Evolutionary conservation across 345 rosid species (phyloP), one percentile per base, ranked within the genome.

Genomic region (Syzygium oleosum): DNA sequence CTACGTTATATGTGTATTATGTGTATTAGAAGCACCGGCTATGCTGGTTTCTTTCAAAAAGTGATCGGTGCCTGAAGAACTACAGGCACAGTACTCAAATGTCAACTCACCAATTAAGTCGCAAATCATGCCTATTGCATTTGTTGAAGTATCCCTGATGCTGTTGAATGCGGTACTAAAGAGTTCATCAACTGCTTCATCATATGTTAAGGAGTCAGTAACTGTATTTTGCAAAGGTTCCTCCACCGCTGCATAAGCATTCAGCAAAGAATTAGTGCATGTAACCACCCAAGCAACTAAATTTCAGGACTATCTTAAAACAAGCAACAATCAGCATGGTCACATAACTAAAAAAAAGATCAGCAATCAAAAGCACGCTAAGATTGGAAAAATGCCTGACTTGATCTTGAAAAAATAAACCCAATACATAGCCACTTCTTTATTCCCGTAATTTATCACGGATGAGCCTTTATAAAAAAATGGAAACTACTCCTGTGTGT

Each of bases 161-260:
- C 94, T 90, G 91, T 92, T 90, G 68, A 95, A 94, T 84, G 99
- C 95, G 89, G 99, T 95, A 31, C 92, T 90, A 91, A 97, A 96
- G 83, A 97, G 94, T 85, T 95, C 99, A 89, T 95, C 96, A 61
- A 95, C 92, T 85, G 95, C 95, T 92, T 96, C 99, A 88, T 86
- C 88, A 86, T 90, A 90, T 52, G 96, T 91, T 87, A 93, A 83
- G 12, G 92, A 94, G 90, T 91, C 92, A 54, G 88, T 91, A 87
- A 91, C 95, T 80, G 89, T 90, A 90, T 87, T 84, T 92, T 91
- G 95, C 13, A 52, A 85, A 73, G 86, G 84, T 84, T 90, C 92
- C 53, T 89, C 95, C 90, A 86, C 90, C 51, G 87, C 95, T 92
- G 89, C 80, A 85, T 88, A 84, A 84, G 51, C 84, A 22, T 22